A percentile compares a stretch with the other conserved stretches of the same genome.
Conservation (phyloP, 495 filamentous ascomycete genomes). For the Chaetomidium leptoderma region DNA sequence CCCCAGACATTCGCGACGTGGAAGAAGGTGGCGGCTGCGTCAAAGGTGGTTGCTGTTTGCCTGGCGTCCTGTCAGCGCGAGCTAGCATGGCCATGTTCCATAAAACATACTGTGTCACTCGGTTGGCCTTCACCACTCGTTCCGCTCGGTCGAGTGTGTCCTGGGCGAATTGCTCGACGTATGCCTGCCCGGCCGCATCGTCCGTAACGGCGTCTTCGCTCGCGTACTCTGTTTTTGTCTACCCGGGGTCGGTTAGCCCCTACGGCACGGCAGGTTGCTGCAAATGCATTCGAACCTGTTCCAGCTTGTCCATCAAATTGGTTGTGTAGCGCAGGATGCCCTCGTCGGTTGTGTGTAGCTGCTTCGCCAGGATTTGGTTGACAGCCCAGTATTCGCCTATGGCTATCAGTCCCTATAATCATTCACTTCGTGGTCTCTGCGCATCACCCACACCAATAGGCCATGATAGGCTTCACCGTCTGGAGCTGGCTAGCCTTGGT, state of each 20-base stretch:
- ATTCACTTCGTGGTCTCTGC: not conserved
- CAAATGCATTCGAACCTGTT: constrained; percentile 53
- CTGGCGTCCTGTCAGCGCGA: constrained; percentile 38
- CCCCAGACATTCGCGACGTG: constrained; percentile 84
- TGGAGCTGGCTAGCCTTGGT: constrained; percentile 80
- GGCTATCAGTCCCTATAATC: constrained; percentile 12
- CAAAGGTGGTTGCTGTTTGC: constrained; percentile 90
- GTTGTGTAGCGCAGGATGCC: constrained; percentile 76
- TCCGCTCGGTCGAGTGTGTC: constrained; percentile 84
- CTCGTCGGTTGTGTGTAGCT: constrained; percentile 69
- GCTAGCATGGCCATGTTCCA: not conserved
- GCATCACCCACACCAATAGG: constrained; percentile 82
- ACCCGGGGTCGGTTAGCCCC: not conserved
- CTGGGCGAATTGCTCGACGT: constrained; percentile 87
- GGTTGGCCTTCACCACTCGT: constrained; percentile 73
- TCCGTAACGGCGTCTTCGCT: constrained; percentile 66
- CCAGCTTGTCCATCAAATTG: constrained; percentile 84
- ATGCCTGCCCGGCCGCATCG: constrained; percentile 78
- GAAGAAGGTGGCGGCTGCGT: constrained; percentile 86
- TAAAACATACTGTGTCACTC: constrained; percentile 66
- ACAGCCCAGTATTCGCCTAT: constrained; percentile 89
- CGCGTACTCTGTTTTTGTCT: constrained; percentile 61
- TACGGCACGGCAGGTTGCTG: not conserved
- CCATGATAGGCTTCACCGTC: constrained; percentile 73
- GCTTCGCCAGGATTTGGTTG: constrained; percentile 78